These are phyloP conservation scores for Sistotremastrum niveocremeum DNA, from an alignment of 768 basidiomycete genomes.

Conservation along the genomic window DNA sequence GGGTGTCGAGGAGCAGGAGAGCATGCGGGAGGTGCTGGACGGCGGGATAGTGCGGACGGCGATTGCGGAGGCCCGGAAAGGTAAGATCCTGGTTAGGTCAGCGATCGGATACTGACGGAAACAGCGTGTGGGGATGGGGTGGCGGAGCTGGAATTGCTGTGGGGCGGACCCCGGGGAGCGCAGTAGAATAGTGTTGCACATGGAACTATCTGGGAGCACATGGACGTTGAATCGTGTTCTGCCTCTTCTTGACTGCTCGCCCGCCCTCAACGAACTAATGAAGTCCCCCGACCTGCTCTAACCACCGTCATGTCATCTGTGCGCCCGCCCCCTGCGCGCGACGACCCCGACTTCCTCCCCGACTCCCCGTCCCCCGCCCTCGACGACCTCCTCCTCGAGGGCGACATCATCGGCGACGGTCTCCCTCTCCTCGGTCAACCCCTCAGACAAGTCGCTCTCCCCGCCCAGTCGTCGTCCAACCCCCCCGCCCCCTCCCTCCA, in stretches of 20 bases:
- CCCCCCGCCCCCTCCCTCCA: conserved; percentile 48
- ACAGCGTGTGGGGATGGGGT: conserved; percentile 1
- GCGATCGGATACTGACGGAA: conserved; percentile 10
- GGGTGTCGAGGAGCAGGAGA: conserved; percentile 38
- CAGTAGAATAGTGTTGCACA: conserved; percentile 16
- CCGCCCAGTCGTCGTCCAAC: conserved; percentile 18
- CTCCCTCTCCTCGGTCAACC: conserved; percentile 50
- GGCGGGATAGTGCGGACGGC: conserved; percentile 12
- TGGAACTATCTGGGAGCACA: no score
- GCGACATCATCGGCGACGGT: conserved; percentile 63
- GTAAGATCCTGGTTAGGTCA: conserved; percentile 10
- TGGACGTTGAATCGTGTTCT: no score
- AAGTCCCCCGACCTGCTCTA: no score
- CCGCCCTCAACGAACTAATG: no score
- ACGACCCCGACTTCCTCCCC: conserved; percentile 6
- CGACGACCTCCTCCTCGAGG: conserved; percentile 55
- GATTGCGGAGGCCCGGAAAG: conserved; percentile 7
- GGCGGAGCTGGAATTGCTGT: conserved; percentile 12
- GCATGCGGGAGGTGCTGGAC: conserved; percentile 13
- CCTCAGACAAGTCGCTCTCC: conserved; percentile 43
- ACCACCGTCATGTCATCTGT: no score
- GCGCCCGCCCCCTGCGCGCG: no score
- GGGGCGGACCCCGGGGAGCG: conserved; percentile 15
- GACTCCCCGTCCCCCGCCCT: conserved; percentile 28
- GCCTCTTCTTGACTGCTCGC: no score